Conservation (phyloP, 1,284 basidiomycete genomes). For the Ganoderma resinaceum region DNA sequence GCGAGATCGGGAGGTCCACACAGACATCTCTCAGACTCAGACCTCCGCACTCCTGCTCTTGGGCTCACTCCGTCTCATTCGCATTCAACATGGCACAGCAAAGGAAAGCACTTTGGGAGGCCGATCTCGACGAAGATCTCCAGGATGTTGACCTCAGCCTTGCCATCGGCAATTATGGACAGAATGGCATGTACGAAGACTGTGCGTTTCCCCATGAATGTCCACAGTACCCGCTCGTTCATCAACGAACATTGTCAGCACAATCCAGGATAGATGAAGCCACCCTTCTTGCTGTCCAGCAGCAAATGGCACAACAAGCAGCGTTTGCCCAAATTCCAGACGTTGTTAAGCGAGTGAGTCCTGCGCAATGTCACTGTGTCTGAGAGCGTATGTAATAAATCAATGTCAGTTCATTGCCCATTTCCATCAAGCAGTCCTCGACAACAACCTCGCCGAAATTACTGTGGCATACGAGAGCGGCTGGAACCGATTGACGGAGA, state of each 20-base stretch:
- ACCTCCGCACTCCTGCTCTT: background rate
- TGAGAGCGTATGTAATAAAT: background rate
- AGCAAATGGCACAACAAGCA: conserved; percentile 81
- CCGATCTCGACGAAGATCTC: conserved; percentile 77
- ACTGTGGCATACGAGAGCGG: conserved; percentile 93
- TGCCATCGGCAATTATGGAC: conserved; percentile 73
- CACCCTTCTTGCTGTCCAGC: conserved; percentile 72
- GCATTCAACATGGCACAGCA: conserved; percentile 58
- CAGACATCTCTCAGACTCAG: background rate
- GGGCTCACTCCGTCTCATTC: background rate
- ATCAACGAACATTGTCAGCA: conserved; percentile 27
- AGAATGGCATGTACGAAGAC: conserved; percentile 74
- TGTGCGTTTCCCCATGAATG: conserved; percentile 46
- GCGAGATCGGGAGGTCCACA: background rate
- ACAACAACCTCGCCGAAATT: conserved; percentile 90
- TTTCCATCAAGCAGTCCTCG: conserved; percentile 87
- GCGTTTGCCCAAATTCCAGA: conserved; percentile 83
- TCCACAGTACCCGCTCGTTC: background rate
- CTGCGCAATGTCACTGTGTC: background rate
- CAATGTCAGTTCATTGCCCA: conserved; percentile 82
- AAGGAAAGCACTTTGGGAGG: conserved; percentile 70
- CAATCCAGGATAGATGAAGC: conserved; percentile 72
- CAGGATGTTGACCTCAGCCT: conserved; percentile 76
- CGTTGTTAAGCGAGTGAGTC: conserved; percentile 77
- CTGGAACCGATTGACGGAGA: conserved; percentile 96